A percentile compares a stretch with the other conserved stretches of the same genome.
These are phyloP conservation scores for Hortiboletus flavorubellus DNA, from an alignment of 768 basidiomycete species.

Conservation along the genomic window DNA sequence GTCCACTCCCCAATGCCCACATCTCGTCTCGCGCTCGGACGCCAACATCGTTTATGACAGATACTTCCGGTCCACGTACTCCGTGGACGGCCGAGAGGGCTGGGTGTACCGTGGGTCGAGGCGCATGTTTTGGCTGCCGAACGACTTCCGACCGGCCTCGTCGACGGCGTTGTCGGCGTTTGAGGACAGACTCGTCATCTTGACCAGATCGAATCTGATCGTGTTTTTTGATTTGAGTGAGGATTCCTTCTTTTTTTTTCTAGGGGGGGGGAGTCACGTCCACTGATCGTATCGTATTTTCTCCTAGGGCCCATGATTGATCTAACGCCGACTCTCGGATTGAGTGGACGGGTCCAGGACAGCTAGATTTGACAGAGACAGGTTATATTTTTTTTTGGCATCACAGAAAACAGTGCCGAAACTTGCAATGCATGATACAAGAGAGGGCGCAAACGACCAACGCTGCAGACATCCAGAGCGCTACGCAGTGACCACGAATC, in stretches of 20 bases:
- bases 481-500: no score
- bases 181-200: constrained; percentile 9
- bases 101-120: constrained; percentile 14
- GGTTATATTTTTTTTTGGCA: background rate
- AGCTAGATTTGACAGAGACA: background rate
- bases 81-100: constrained; percentile 9
- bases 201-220: background rate
- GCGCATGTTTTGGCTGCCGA: constrained; percentile 17
- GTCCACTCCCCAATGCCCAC: background rate
- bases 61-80: constrained; percentile 15
- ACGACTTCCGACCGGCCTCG: constrained; percentile 9
- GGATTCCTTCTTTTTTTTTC: background rate
- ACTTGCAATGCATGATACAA: background rate
- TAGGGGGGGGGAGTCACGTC: background rate
- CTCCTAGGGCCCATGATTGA: background rate
- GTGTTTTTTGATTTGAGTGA: constrained; percentile 17
- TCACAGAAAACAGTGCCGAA: background rate
- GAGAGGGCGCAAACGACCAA: no score
- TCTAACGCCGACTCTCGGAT: background rate
- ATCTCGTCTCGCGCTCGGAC: constrained; percentile 16
- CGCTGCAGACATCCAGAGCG: no score
- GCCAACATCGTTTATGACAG: constrained; percentile 8
- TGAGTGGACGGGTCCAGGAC: background rate
- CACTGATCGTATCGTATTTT: background rate
- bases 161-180: constrained; percentile 8